phyloP scores from a whole-genome alignment of 805 yeast species.

The Metschnikowia orientalis region DNA sequence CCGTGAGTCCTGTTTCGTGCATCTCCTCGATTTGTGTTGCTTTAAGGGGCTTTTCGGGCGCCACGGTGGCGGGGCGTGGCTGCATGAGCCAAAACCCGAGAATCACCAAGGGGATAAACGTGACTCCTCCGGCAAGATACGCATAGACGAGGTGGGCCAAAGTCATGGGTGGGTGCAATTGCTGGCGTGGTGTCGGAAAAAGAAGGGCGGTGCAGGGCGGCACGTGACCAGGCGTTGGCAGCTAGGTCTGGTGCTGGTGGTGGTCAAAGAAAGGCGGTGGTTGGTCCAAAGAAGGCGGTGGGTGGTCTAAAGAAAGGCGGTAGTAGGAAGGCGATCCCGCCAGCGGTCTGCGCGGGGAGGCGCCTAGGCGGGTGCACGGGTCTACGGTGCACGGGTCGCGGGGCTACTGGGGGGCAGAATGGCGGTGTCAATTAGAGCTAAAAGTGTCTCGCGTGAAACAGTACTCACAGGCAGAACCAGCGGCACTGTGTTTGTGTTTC shows the following conservation, averaged over 20 bases:
- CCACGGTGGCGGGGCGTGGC: slow-evolving; percentile 28
- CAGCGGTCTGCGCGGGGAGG: too few species aligned
- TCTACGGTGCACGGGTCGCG: too few species aligned
- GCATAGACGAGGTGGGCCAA: slow-evolving; percentile 31
- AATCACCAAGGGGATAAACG: slow-evolving; percentile 63
- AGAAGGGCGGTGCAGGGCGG: too few species aligned
- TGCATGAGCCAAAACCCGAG: slow-evolving; percentile 36
- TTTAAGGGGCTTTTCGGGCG: slow-evolving; percentile 32
- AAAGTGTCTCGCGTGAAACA: too few species aligned
- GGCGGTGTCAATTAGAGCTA: too few species aligned
- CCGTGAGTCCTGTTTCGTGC: slow-evolving; percentile 56
- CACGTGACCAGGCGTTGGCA: too few species aligned
- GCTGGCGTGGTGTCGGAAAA: too few species aligned
- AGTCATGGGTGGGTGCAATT: slow-evolving; percentile 11
- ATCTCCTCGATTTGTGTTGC: slow-evolving; percentile 65
- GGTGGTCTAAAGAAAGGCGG: not conserved
- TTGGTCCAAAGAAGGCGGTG: not conserved
- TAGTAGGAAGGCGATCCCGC: not conserved
- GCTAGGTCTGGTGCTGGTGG: too few species aligned
- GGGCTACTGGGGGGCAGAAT: too few species aligned
- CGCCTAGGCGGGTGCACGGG: too few species aligned
- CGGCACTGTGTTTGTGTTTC: too few species aligned
- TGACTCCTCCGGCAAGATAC: slow-evolving; percentile 76
- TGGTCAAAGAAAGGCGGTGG: not conserved
- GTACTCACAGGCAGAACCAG: too few species aligned